Percentiles rank a stretch among this genome's conserved stretches.
Conservation (phyloP, 2,329 filamentous ascomycete genomes). For the Aspergillus hiratsukae region DNA sequence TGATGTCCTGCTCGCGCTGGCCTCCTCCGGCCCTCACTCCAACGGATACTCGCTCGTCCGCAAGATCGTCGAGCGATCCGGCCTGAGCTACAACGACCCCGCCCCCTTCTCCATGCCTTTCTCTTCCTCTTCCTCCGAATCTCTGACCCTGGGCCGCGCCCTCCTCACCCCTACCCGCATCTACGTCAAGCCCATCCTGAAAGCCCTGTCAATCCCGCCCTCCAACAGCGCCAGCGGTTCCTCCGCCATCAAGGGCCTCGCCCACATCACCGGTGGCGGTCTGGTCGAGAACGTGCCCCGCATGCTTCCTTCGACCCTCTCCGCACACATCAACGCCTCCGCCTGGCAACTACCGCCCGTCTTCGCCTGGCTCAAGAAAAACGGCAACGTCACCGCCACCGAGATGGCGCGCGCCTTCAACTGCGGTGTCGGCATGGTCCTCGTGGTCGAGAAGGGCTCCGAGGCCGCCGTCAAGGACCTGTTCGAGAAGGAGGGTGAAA, state of each 20-base stretch:
- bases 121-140: conserved; percentile 71
- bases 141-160: conserved; percentile 59
- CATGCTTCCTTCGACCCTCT: conserved; percentile 75
- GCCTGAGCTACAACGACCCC: conserved; percentile 64
- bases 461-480: conserved; percentile 57
- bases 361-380: conserved; percentile 79
- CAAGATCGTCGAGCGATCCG: conserved; percentile 72
- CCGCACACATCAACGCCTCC: conserved; percentile 73
- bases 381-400: conserved; percentile 61
- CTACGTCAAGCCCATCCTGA: conserved; percentile 79
- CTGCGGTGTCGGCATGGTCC: conserved; percentile 89
- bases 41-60: conserved; percentile 98
- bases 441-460: conserved; percentile 66
- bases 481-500: conserved; percentile 67
- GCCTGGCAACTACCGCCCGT: conserved; percentile 73
- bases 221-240: conserved; percentile 37
- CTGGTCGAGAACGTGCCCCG: conserved; percentile 90
- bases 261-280: conserved; percentile 95
- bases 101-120: conserved; percentile 73
- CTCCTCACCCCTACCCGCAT: conserved; percentile 88
- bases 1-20: conserved; percentile 80
- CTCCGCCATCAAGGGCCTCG: conserved; percentile 77
- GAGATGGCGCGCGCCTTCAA: conserved; percentile 97
- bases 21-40: conserved; percentile 83
- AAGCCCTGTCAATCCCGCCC: conserved; percentile 49